phyloP scores from a whole-genome alignment of 1,139 yeast species.

The Dujonia santamariae region DNA sequence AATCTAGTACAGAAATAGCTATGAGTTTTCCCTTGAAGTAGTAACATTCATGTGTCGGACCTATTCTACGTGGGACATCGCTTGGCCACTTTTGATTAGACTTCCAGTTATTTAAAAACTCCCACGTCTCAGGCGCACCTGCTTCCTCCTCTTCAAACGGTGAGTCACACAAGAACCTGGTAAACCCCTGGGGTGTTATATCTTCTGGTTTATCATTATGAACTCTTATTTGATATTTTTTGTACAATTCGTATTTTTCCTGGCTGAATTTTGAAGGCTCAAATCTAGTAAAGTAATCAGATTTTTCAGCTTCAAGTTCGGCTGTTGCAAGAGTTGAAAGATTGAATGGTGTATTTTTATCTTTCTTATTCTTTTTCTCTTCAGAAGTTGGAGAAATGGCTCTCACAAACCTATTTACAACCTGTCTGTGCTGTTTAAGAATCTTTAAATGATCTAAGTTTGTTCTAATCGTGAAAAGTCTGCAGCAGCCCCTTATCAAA shows the following conservation, averaged over 20 bases:
- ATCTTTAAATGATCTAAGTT: slow-evolving; percentile 42
- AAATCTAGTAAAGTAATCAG: slow-evolving; percentile 45
- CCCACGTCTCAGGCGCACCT: slow-evolving; percentile 28
- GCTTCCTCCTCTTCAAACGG: slow-evolving; percentile 45
- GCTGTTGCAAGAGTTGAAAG: slow-evolving; percentile 18
- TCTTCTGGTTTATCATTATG: slow-evolving; percentile 62
- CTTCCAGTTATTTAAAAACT: slow-evolving; percentile 28
- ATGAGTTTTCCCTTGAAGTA: slow-evolving; percentile 60
- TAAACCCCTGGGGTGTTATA: slow-evolving; percentile 46
- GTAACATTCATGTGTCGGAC: slow-evolving; percentile 77
- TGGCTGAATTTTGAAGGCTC: slow-evolving; percentile 52
- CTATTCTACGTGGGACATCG: slow-evolving; percentile 14
- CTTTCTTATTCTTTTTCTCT: slow-evolving; percentile 9
- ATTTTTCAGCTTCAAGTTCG: slow-evolving; percentile 12
- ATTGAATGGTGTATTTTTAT: not conserved
- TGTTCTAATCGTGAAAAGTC: slow-evolving; percentile 79
- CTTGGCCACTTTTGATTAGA: not conserved
- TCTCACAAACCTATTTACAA: slow-evolving; percentile 59
- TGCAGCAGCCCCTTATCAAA: slow-evolving; percentile 69
- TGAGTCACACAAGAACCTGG: slow-evolving; percentile 65
- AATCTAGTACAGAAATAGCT: slow-evolving; percentile 76
- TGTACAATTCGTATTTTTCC: slow-evolving; percentile 66
- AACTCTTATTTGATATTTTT: slow-evolving; percentile 63
- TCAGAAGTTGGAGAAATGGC: slow-evolving; percentile 23
- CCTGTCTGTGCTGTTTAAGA: slow-evolving; percentile 65